Conservation (phyloP, 371 early-diverging fungal species). For the Mucor mucedo region DNA sequence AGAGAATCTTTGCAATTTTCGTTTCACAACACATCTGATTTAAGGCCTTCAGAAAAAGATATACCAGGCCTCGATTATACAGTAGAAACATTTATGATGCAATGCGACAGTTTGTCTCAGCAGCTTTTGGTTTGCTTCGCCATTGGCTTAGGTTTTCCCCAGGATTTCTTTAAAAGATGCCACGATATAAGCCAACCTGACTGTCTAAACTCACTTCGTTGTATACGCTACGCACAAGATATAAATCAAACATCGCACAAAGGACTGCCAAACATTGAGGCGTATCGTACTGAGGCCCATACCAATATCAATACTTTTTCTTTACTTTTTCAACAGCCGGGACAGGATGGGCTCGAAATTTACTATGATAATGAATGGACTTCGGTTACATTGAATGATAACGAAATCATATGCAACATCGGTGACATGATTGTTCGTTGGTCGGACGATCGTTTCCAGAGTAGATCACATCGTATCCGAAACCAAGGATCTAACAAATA, state of each 20-base stretch:
- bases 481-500: conserved; percentile 11
- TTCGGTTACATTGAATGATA: conserved; percentile 18
- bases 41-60: conserved; percentile 24
- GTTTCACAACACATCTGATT: conserved; percentile 22
- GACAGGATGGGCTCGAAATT: conserved; percentile 29
- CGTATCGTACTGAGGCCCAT: conserved; percentile 18
- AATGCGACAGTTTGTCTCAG: conserved; percentile 28
- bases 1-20: conserved; percentile 29
- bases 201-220: conserved; percentile 27
- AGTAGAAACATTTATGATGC: conserved; percentile 21
- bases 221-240: conserved; percentile 25
- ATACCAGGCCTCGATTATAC: conserved; percentile 22
- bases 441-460: conserved; percentile 33
- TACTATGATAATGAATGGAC: conserved; percentile 21
- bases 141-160: conserved; percentile 26
- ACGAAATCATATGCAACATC: conserved; percentile 34
- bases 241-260: conserved; percentile 19
- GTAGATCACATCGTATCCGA: conserved; percentile 24
- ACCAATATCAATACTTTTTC: conserved; percentile 30
- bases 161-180: conserved; percentile 28
- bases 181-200: conserved; percentile 32
- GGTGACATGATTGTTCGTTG: conserved; percentile 37
- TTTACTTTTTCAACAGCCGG: conserved; percentile 27
- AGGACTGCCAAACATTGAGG: conserved; percentile 13
- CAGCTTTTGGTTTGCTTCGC: conserved; percentile 31